phyloP scores from a whole-genome alignment of 495 filamentous ascomycete species.

The Penicillium canariense region DNA sequence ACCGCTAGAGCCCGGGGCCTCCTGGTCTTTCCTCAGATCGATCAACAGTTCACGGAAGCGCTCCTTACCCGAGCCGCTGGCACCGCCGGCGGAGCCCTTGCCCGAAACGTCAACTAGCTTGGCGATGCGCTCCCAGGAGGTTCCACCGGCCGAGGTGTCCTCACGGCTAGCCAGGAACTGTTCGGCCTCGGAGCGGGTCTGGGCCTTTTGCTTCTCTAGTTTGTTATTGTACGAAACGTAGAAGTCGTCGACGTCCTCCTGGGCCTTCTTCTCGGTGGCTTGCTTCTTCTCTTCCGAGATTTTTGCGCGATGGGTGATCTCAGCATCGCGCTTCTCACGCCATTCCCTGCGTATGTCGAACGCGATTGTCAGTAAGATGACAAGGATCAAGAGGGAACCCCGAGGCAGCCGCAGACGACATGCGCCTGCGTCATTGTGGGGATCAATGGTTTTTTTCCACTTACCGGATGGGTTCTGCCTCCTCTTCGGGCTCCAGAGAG shows the following conservation, averaged over 20 bases:
- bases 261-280: slow-evolving; percentile 80
- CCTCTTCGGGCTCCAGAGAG: slow-evolving; percentile 60
- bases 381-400: neutral
- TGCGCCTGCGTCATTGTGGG: slow-evolving; percentile 7
- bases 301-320: slow-evolving; percentile 72
- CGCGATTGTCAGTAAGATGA: slow-evolving; percentile 1
- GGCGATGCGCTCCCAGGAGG: slow-evolving; percentile 96
- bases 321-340: slow-evolving; percentile 82
- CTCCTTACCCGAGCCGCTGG: slow-evolving; percentile 85
- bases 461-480: slow-evolving; percentile 81
- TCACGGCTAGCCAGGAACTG: slow-evolving; percentile 86
- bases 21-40: slow-evolving; percentile 88
- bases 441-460: slow-evolving; percentile 4
- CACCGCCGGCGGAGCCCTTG: slow-evolving; percentile 82
- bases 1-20: slow-evolving; percentile 73
- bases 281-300: slow-evolving; percentile 72
- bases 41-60: slow-evolving; percentile 89
- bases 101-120: slow-evolving; percentile 96
- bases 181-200: slow-evolving; percentile 88
- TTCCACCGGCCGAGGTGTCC: slow-evolving; percentile 89
- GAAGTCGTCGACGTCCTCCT: slow-evolving; percentile 92
- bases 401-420: neutral
- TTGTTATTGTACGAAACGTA: slow-evolving; percentile 99
- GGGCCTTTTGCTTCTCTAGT: slow-evolving; percentile 83
- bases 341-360: slow-evolving; percentile 58